A percentile compares a stretch with the other conserved stretches of the same genome.
Conservation (phyloP, 192 early-diverging fungal genomes). For the Mortierella hygrophila region DNA sequence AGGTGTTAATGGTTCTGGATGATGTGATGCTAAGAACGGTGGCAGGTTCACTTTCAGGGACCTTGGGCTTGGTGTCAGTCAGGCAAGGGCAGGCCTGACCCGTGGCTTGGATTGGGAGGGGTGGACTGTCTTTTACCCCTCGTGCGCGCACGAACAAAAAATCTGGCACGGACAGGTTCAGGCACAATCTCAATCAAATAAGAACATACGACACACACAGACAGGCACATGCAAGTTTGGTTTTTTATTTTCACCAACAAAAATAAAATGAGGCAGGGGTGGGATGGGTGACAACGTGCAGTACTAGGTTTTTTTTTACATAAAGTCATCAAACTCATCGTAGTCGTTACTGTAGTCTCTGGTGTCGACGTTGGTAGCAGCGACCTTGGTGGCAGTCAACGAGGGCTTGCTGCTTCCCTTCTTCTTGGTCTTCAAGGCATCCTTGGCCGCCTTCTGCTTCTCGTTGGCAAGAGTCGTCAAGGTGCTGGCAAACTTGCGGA, state of each 20-base stretch:
- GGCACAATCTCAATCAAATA: background rate
- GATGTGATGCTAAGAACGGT: background rate
- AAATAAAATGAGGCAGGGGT: background rate
- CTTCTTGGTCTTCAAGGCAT: conserved; percentile 78
- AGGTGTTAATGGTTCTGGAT: background rate
- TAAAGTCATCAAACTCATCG: conserved; percentile 26
- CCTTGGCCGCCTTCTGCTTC: conserved; percentile 75
- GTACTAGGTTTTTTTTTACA: conserved; percentile 12
- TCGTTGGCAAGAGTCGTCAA: conserved; percentile 80
- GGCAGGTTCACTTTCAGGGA: background rate
- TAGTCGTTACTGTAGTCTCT: conserved; percentile 66
- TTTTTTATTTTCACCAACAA: background rate
- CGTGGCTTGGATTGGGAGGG: background rate
- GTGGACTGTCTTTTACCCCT: background rate
- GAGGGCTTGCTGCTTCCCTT: conserved; percentile 63
- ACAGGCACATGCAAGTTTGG: background rate
- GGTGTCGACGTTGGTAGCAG: conserved; percentile 56
- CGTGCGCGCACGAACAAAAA: background rate
- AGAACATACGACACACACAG: background rate
- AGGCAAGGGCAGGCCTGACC: background rate
- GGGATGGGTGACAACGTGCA: background rate
- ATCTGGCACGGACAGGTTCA: background rate
- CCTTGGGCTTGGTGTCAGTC: background rate
- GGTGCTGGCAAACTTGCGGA: conserved; percentile 70
- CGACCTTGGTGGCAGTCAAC: conserved; percentile 59